phyloP scores from a whole-genome alignment of 345 rosid genomes.

The Bretschneidera sinensis region DNA sequence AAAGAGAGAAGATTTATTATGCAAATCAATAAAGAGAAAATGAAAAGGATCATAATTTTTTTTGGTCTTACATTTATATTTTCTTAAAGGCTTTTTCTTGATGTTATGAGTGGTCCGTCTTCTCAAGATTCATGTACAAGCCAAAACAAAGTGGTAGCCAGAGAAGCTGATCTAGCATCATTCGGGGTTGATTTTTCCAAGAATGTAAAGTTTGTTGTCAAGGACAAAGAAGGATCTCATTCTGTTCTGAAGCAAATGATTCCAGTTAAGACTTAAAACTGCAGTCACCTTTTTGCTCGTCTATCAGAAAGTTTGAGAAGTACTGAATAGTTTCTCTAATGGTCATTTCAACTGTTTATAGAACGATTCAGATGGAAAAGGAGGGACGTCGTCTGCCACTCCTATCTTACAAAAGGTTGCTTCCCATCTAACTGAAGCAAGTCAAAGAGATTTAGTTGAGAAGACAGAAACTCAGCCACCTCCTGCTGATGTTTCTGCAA shows the following conservation, averaged over 20 bases:
- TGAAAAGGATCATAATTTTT: neutral
- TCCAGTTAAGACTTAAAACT: constrained; percentile 42
- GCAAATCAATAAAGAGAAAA: constrained; percentile 11
- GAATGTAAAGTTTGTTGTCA: constrained; percentile 19
- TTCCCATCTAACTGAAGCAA: constrained; percentile 13
- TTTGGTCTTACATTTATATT: neutral
- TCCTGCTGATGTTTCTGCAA: constrained; percentile 17
- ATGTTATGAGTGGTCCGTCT: constrained; percentile 33
- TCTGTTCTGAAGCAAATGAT: constrained; percentile 19
- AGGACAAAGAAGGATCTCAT: constrained; percentile 16
- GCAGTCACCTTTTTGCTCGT: constrained; percentile 16
- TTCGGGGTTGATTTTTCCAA: constrained; percentile 4
- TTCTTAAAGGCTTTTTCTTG: constrained; percentile 20
- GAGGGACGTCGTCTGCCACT: constrained; percentile 17
- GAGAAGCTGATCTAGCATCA: constrained; percentile 11
- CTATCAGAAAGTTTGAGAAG: neutral
- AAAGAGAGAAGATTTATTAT: neutral
- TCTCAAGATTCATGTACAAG: constrained; percentile 29
- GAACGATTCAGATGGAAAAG: constrained; percentile 39
- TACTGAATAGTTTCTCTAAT: constrained; percentile 26
- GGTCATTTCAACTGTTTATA: constrained; percentile 28
- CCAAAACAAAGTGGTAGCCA: constrained; percentile 19
- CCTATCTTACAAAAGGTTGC: constrained; percentile 9
- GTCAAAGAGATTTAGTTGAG: neutral
- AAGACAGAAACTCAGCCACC: constrained; percentile 12